phyloP scores from a whole-genome alignment of 208 protist genomes.

The Jaenimonas drosophilae region DNA sequence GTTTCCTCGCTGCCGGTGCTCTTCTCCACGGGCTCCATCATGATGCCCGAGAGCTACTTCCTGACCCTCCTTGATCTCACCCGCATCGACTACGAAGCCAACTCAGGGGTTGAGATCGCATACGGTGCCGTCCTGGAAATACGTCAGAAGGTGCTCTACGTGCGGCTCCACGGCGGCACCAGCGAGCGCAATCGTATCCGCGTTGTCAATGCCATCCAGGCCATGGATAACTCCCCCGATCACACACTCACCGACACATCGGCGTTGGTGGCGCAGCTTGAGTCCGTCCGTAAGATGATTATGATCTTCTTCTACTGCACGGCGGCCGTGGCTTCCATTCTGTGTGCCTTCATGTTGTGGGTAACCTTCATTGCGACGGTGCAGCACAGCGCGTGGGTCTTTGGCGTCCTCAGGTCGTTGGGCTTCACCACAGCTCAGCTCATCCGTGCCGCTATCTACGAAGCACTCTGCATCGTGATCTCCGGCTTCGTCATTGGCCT shows the following conservation, averaged over 20 bases:
- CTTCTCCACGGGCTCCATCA: slow-evolving; percentile 28
- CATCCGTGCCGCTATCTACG: slow-evolving; percentile 89
- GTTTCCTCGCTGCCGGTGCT: slow-evolving; percentile 46
- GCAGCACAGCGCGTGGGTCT: slow-evolving; percentile 90
- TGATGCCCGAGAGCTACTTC: slow-evolving; percentile 61
- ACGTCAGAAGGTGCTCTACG: slow-evolving; percentile 42
- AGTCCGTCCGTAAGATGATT: slow-evolving; percentile 52
- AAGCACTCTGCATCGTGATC: slow-evolving; percentile 89
- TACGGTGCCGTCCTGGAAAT: slow-evolving; percentile 18
- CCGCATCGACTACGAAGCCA: slow-evolving; percentile 18
- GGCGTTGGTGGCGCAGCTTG: slow-evolving; percentile 23
- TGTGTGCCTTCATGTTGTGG: slow-evolving; percentile 95
- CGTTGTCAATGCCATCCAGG: slow-evolving; percentile 82
- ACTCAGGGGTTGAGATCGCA: background rate
- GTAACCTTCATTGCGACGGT: slow-evolving; percentile 94
- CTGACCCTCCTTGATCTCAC: slow-evolving; percentile 26
- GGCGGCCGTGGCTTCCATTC: slow-evolving; percentile 68
- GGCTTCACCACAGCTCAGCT: slow-evolving; percentile 82
- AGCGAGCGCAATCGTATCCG: slow-evolving; percentile 24
- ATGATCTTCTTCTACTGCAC: slow-evolving; percentile 94
- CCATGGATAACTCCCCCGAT: slow-evolving; percentile 36
- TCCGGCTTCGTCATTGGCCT: slow-evolving; percentile 82
- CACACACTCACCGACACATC: slow-evolving; percentile 37
- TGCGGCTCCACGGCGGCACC: slow-evolving; percentile 35
- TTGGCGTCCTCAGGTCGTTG: slow-evolving; percentile 90